Evolutionary conservation across 2,329 filamentous ascomycete species (phyloP), one percentile per base, ranked within the genome.

Genomic region (Ophiostoma piceae): DNA sequence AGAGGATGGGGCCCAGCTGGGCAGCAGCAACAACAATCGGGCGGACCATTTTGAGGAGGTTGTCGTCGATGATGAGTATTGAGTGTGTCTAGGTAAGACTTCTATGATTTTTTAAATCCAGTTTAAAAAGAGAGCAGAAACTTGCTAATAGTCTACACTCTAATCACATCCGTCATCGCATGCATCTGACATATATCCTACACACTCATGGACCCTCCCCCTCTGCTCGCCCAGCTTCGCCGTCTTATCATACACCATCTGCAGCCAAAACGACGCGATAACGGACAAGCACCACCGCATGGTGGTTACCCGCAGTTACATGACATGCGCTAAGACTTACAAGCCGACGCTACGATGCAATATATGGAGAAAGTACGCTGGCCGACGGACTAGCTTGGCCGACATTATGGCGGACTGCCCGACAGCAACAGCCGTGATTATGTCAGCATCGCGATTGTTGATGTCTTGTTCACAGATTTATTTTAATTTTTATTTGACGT

Each of bases 1-100:
- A 72, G 74, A 84, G 76, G 67, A 83, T 79, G 0, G 82, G 78
- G 71, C 84, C 84, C 75, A 87, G 78, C 76, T 86, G 84, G 72
- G 84, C 84, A 0, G 84, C 84, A 2, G 84, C 84, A n/a, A 86
- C 79, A 1, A 70, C 74, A 43, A 76, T 69, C 3, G 72, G 64
- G 22, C 75, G 74, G 7, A 67, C 54, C 65, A 67, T 67, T 19
- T 12, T 67, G 66, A 7, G 19, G 57, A 32, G 57, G 14, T 32
- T 1, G n/a, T 19, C 14, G 41, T 19, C 14, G 26, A 32, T 35
- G 26, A 62, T 41, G 57, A 35, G 14, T 29, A 2, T 19, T n/a
- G 19, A 47, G 16, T 47, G 43, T 47, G 43, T 47, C 6, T 7
- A n/a, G 43, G 43, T 47, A 2, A 47, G 39, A 41, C 11, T 12